Evolutionary conservation across 1,284 basidiomycete genomes (phyloP), one percentile per base, ranked within the genome.

Genomic region (Naganishia sp.): DNA sequence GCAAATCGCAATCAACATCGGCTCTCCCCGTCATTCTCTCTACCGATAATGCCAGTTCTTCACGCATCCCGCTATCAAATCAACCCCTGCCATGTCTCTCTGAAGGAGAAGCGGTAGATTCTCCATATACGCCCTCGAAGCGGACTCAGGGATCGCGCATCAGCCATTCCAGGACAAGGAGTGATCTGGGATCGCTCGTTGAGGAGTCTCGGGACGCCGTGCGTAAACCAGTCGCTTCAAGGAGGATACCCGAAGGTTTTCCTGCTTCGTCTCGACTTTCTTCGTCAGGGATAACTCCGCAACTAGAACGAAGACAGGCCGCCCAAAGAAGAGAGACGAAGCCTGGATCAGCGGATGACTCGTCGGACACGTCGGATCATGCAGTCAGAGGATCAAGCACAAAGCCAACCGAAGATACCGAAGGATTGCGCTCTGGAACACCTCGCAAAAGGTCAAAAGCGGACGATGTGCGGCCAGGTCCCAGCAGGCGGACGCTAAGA

Each of bases 1-100:
- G 59, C 9, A 61, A 61, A 52, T 52, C 59, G 18, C 59, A 61
- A 43, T 61, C 59, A n/a, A 61, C 59, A 7, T 61, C 59, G 28
- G 59, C 59, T 15, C 59, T 61, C 48, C 52, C 59, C 7, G 59
- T 61, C 45, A 61, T 61, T 36, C 23, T 61, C 18, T 61, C 59
- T 18, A 46, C 46, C 59, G 31, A 43, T 39, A 39, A 39, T 39
- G 36, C 36, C 36, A 39, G 36, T 13, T 39, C 48, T 6, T 43
- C 59, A 28, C 5, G 21, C 15, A 13, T 52, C 21, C 15, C 36
- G 18, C 42, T 48, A 18, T 43, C 48, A n/a, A 28, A 16, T 16
- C 36, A 13, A 6, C 23, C 15, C 11, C 49, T 50, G 18, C 36
- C 59, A 23, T 23, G 42, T 10, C 36, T 50, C 4, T 52, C 59